phyloP scores from a whole-genome alignment of 176 grass and related monocot species.

The Canna indica region DNA sequence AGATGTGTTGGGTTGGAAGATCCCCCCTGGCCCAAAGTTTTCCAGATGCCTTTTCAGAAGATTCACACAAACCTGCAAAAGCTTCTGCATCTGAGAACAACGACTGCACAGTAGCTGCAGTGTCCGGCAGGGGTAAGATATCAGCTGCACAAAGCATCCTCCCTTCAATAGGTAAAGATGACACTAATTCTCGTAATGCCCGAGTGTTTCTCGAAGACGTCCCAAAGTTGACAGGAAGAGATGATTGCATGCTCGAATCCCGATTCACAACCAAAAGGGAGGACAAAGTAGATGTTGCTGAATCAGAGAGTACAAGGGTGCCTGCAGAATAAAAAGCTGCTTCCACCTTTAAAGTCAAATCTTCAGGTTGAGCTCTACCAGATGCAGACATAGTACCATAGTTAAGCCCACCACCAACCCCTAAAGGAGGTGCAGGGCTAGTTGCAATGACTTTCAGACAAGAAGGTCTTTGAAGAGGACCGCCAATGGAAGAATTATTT shows the following conservation, averaged over 20 bases:
- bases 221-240: slow-evolving; percentile 56
- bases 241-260: slow-evolving; percentile 77
- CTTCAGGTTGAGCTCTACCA: slow-evolving; percentile 75
- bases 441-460: slow-evolving; percentile 91
- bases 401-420: slow-evolving; percentile 50
- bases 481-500: slow-evolving; percentile 60
- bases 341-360: slow-evolving; percentile 87
- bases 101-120: slow-evolving; percentile 59
- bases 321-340: slow-evolving; percentile 83
- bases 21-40: slow-evolving; percentile 87
- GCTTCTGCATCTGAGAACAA: slow-evolving; percentile 71
- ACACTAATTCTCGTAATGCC: slow-evolving; percentile 73
- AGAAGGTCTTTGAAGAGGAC: slow-evolving; percentile 58
- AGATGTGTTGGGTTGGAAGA: slow-evolving; percentile 91
- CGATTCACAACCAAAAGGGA: slow-evolving; percentile 83
- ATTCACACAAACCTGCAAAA: slow-evolving; percentile 49
- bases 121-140: slow-evolving; percentile 55
- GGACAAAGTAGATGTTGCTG: slow-evolving; percentile 61
- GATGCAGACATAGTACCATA: slow-evolving; percentile 53
- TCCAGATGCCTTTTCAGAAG: slow-evolving; percentile 42
- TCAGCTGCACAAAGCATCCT: slow-evolving; percentile 93
- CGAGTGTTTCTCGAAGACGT: slow-evolving; percentile 60
- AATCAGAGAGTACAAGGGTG: slow-evolving; percentile 87
- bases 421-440: slow-evolving; percentile 82
- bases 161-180: slow-evolving; percentile 71